phyloP scores from a whole-genome alignment of 345 rosid species.

The Salix koriyanagi region DNA sequence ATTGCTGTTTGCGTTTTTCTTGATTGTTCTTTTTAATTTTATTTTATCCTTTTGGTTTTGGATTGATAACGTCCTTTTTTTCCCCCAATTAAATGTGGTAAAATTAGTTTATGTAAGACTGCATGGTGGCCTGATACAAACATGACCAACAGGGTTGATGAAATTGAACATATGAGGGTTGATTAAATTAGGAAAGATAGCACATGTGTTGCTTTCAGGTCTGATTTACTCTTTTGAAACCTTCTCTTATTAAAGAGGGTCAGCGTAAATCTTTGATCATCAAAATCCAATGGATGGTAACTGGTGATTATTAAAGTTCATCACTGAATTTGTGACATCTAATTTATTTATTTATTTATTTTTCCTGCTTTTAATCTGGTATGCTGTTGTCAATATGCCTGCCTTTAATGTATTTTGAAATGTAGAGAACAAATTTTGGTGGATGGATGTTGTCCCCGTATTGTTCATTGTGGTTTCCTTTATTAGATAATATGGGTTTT shows the following conservation, averaged over 20 bases:
- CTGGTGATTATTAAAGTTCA: neutral
- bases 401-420: neutral
- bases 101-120: neutral
- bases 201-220: neutral
- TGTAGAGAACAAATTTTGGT: neutral
- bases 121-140: neutral
- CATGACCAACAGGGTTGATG: neutral
- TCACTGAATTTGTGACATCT: neutral
- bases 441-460: neutral
- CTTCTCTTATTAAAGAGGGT: neutral
- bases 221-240: neutral
- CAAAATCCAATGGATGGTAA: neutral
- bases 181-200: neutral
- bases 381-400: neutral
- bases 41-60: constrained; percentile 1
- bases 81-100: neutral
- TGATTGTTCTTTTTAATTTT: neutral
- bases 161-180: neutral
- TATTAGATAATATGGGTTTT: neutral
- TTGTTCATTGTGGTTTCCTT: constrained; percentile 1
- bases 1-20: neutral
- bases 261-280: constrained; percentile 2
- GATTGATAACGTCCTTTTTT: neutral
- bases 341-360: neutral
- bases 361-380: neutral